These are phyloP conservation scores for Auricularia heimuer DNA, from an alignment of 768 basidiomycete species.

Conservation along the genomic window DNA sequence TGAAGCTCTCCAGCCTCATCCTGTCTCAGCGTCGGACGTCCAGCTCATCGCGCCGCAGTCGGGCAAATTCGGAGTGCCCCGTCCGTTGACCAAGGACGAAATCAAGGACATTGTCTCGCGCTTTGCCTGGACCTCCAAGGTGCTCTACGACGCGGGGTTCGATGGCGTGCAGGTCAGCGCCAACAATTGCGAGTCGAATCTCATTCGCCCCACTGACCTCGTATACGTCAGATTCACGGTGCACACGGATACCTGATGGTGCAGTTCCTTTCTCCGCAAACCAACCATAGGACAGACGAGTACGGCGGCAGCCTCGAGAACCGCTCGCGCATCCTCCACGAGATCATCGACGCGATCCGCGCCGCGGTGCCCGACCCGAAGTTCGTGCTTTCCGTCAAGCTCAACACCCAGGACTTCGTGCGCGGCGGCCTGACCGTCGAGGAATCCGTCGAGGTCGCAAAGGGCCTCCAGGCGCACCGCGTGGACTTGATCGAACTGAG, in stretches of 20 bases:
- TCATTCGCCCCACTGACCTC: too few species aligned
- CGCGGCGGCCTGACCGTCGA: constrained; percentile 22
- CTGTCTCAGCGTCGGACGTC: neutral
- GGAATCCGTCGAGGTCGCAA: constrained; percentile 23
- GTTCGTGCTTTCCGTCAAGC: constrained; percentile 26
- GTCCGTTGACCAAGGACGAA: neutral
- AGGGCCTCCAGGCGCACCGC: constrained; percentile 23
- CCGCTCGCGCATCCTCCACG: constrained; percentile 29
- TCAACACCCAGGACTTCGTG: constrained; percentile 22
- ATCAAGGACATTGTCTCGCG: neutral
- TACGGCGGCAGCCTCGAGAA: constrained; percentile 37
- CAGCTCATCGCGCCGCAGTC: neutral
- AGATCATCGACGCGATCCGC: constrained; percentile 23
- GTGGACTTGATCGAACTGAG: constrained; percentile 34
- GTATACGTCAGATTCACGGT: constrained; percentile 18
- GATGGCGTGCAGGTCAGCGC: neutral
- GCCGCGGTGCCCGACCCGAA: constrained; percentile 10
- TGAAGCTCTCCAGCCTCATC: too few species aligned
- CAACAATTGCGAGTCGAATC: too few species aligned
- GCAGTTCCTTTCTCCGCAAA: constrained; percentile 29
- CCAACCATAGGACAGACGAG: constrained; percentile 32
- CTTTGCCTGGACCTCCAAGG: neutral
- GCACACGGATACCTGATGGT: constrained; percentile 25
- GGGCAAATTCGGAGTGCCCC: neutral
- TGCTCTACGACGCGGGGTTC: neutral